Conservation (phyloP, 2,329 filamentous ascomycete genomes). For the Trichophaea hybrida region DNA sequence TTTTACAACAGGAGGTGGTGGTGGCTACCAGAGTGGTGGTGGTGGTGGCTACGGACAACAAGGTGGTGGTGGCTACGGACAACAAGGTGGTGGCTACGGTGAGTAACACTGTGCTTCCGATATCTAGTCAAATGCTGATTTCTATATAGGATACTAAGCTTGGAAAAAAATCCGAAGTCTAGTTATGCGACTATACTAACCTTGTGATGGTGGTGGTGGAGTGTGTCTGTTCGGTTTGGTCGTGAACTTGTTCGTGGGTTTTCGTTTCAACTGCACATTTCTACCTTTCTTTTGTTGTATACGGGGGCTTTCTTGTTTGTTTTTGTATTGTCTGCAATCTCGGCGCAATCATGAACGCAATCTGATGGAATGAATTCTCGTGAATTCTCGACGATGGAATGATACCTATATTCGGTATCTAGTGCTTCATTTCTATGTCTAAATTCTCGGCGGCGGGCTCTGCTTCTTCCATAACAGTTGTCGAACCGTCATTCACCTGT, state of each 20-base stretch:
- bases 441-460: neutral
- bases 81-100: neutral
- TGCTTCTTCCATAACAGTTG: neutral
- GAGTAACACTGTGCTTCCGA: slow-evolving; percentile 2
- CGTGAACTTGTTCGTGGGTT: slow-evolving; percentile 2
- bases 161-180: neutral
- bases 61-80: slow-evolving; percentile 24
- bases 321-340: neutral
- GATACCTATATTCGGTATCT: neutral
- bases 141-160: slow-evolving; percentile 26
- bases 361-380: neutral
- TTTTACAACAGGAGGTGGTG: slow-evolving; percentile 13
- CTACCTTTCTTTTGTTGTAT: slow-evolving; percentile 1
- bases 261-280: slow-evolving; percentile 2
- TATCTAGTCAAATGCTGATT: slow-evolving; percentile 21
- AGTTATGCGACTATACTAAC: neutral
- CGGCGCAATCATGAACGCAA: slow-evolving; percentile 1
- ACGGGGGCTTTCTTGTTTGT: neutral
- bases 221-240: neutral
- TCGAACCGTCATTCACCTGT: slow-evolving; percentile 24
- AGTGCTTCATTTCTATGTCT: neutral
- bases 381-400: neutral
- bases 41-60: slow-evolving; percentile 25
- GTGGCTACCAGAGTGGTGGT: slow-evolving; percentile 34
- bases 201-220: neutral